Evolutionary conservation across 169 alveolate species (phyloP).

Genomic region (Amoebophrya sp.): DNA sequence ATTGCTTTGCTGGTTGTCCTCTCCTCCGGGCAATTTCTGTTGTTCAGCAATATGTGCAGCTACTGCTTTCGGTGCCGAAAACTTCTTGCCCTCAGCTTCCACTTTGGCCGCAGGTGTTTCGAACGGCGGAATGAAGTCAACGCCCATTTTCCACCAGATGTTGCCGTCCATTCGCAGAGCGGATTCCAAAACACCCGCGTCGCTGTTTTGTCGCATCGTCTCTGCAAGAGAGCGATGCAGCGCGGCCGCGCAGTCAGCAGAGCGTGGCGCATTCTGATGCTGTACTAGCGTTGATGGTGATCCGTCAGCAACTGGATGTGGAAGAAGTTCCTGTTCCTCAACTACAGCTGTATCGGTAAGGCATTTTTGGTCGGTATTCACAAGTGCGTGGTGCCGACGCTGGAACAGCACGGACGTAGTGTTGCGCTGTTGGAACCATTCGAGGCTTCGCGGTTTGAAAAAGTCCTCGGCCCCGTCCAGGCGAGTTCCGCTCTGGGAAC

Average conservation of each 20-base stretch:
- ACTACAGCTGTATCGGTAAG: too few species aligned
- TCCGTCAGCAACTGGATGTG: too few species aligned
- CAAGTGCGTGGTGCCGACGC: too few species aligned
- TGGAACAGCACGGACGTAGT: background rate
- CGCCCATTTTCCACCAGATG: constrained; percentile 21
- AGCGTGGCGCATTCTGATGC: too few species aligned
- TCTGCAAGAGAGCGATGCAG: too few species aligned
- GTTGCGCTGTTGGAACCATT: background rate
- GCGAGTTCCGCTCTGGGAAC: background rate
- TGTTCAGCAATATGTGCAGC: too few species aligned
- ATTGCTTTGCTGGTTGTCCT: background rate
- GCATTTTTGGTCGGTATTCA: too few species aligned
- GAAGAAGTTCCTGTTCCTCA: too few species aligned
- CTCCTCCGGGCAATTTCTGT: background rate
- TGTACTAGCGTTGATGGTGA: too few species aligned
- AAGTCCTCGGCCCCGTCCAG: background rate
- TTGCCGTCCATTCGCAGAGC: background rate
- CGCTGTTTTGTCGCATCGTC: too few species aligned
- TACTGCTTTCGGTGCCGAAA: background rate
- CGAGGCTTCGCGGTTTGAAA: background rate
- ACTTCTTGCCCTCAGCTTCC: background rate
- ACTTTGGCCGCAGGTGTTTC: background rate
- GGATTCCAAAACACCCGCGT: too few species aligned
- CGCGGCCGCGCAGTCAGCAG: too few species aligned
- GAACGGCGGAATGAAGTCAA: constrained; percentile 5